phyloP scores from a whole-genome alignment of 2,329 filamentous ascomycete genomes.

The Beauveria sp. region DNA sequence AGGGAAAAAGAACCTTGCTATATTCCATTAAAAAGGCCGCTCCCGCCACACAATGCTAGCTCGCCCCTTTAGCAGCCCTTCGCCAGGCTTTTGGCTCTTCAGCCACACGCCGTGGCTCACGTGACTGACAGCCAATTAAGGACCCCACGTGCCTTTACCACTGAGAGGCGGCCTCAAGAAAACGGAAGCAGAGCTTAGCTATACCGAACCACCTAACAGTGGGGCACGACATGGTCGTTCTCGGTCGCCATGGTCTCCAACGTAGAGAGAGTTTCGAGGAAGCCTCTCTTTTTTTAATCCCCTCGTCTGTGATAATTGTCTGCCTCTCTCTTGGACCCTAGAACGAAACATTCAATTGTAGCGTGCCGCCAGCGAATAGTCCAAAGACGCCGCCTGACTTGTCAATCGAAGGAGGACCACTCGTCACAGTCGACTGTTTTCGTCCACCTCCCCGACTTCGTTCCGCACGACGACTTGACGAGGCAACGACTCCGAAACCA shows the following conservation, averaged over 20 bases:
- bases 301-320: background rate
- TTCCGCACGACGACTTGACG: background rate
- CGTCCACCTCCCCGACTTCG: background rate
- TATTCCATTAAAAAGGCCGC: too few relatives aligned
- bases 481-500: background rate
- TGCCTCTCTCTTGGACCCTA: background rate
- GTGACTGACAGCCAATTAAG: conserved; percentile 24
- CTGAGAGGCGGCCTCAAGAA: background rate
- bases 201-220: background rate
- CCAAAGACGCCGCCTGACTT: too few relatives aligned
- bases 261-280: background rate
- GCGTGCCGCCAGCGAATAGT: background rate
- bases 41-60: too few relatives aligned
- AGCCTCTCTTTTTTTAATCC: background rate
- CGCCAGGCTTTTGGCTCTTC: too few relatives aligned
- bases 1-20: too few relatives aligned
- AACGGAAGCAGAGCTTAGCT: background rate
- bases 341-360: background rate
- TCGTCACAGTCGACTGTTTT: background rate
- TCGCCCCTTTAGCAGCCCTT: too few relatives aligned
- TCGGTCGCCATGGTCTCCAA: background rate
- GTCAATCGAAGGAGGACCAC: background rate
- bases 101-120: conserved; percentile 14
- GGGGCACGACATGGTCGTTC: conserved; percentile 1
- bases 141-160: conserved; percentile 7